Conservation (phyloP, 257 asterid genomes). For the Plantago elongata region DNA sequence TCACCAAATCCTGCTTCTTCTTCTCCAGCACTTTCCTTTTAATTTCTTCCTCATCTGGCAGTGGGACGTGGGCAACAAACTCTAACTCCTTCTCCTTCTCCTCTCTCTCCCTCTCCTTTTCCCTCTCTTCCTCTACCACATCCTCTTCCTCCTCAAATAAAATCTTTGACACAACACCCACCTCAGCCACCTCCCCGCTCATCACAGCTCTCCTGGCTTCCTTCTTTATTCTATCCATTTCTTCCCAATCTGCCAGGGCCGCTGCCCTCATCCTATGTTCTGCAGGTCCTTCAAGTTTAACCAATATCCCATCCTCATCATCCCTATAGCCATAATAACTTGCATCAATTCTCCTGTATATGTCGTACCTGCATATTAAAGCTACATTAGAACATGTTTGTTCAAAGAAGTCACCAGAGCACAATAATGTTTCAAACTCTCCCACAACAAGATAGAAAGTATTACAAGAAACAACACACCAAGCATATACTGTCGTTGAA, state of each 20-base stretch:
- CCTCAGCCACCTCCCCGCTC: constrained; percentile 91
- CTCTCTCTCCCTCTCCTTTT: constrained; percentile 52
- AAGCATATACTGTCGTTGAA: background rate
- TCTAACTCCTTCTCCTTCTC: constrained; percentile 64
- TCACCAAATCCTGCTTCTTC: constrained; percentile 82
- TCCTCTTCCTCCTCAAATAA: constrained; percentile 91
- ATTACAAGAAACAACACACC: background rate
- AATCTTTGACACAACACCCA: constrained; percentile 65
- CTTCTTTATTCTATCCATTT: constrained; percentile 73
- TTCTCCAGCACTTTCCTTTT: constrained; percentile 80
- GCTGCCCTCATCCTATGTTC: constrained; percentile 68
- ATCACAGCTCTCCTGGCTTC: constrained; percentile 84
- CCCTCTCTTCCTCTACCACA: constrained; percentile 82
- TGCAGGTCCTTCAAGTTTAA: constrained; percentile 77
- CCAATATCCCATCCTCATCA: constrained; percentile 89
- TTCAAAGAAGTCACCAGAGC: background rate
- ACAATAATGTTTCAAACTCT: background rate
- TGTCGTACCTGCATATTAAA: constrained; percentile 67
- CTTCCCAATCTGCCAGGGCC: constrained; percentile 71
- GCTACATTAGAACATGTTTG: constrained; percentile 2
- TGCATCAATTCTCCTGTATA: constrained; percentile 88
- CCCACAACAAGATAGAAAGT: background rate
- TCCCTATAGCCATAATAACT: constrained; percentile 94
- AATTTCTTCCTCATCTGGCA: constrained; percentile 89
- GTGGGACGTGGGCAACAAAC: constrained; percentile 81